Base-by-base conservation (phyloP, 2,329 filamentous ascomycete species). In the Fusarium illudens region DNA sequence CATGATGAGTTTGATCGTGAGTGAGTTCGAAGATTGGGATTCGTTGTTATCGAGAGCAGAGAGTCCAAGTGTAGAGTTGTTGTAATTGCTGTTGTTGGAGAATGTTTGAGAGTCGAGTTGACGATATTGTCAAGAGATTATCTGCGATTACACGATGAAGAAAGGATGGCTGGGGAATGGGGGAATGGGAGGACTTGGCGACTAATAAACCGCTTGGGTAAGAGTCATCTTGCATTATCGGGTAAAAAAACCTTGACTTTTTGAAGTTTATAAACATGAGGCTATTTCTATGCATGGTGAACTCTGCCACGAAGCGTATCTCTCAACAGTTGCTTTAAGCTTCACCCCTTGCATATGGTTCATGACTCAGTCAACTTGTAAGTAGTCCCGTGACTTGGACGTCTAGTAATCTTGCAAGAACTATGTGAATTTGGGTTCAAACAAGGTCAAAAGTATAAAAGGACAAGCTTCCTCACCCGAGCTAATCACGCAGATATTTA, bases 361-460 rank as follows among this genome's bases (percentile, higher is more conserved):
- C 39, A 46, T 27, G 39, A 46, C 39, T 46, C 39, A 17, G 39
- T 46, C n/a, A n/a, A 46, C 10, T 12, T 6, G 30, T 25, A 44
- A 22, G 22, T 25, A 44, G 39, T 46, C 39, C 52, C 52, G 52
- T 55, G 52, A 55, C 52, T 44, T 32, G n/a, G 3, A 12, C 29
- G 22, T 27, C n/a, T 17, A 46, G 22, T 19, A 33, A 36, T 12
- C n/a, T 46, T 27, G n/a, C n/a, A n/a, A n/a, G n/a, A n/a, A n/a
- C n/a, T 32, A 55, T 48, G 10, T 48, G 27, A n/a, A 33, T 55
- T 55, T 55, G 52, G 17, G 36, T 55, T 55, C 32, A 48, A 22
- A 27, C n/a, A 39, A 48, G 37, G 33, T 20, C 7, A n/a, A 55
- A 55, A 55, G 52, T 55, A 55, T 55, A 55, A 62, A 29, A 9